Evolutionary conservation across 1,284 basidiomycete species (phyloP).

Genomic region (Sutorius eximius): DNA sequence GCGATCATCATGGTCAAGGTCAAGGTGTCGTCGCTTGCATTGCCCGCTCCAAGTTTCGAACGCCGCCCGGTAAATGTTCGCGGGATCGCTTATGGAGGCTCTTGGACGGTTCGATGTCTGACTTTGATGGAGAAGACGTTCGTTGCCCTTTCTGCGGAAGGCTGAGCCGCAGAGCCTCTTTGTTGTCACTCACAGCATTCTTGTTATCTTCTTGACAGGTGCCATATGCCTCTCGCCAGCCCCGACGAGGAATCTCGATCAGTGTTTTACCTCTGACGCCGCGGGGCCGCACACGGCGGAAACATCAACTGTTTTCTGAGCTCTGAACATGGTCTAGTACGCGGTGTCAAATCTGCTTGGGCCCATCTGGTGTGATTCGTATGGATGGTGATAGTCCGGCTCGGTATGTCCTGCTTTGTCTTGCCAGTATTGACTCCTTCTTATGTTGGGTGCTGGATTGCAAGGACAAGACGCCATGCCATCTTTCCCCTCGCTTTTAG

Average conservation of each 20-base stretch:
- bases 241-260: slow-evolving; percentile 13
- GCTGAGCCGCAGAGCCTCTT: background rate
- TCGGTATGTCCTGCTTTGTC: slow-evolving; percentile 4
- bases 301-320: background rate
- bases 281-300: slow-evolving; percentile 14
- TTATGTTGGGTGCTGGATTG: background rate
- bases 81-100: slow-evolving; percentile 31
- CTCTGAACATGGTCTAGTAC: background rate
- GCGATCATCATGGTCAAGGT: slow-evolving; percentile 28
- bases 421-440: background rate
- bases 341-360: background rate
- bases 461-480: background rate
- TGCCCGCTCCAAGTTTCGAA: slow-evolving; percentile 16
- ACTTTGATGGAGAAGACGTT: background rate
- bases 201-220: slow-evolving; percentile 5
- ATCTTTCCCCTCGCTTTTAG: background rate
- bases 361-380: background rate
- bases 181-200: background rate
- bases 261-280: slow-evolving; percentile 6
- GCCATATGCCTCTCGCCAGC: background rate
- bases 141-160: background rate
- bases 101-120: slow-evolving; percentile 1
- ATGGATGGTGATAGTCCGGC: background rate
- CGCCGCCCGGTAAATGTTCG: slow-evolving; percentile 33
- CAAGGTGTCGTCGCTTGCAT: slow-evolving; percentile 33